Evolutionary conservation across 495 filamentous ascomycete species (phyloP).

Genomic region (Penicillium mononematosum): DNA sequence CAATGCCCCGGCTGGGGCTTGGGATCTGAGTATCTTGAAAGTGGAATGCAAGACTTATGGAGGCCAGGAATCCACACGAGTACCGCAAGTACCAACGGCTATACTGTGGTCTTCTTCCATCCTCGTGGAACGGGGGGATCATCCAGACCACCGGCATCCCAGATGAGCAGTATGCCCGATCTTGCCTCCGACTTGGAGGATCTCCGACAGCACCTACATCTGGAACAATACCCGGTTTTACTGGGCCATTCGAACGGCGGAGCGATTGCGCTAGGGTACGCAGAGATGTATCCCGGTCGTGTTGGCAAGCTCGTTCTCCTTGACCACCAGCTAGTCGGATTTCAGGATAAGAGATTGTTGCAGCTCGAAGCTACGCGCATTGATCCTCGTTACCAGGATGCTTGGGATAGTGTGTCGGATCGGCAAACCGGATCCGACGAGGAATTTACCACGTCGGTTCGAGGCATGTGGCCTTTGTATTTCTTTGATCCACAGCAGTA

Average conservation of each 20-base stretch:
- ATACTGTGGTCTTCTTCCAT: constrained; percentile 19
- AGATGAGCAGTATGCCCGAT: constrained; percentile 21
- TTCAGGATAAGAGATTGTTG: constrained; percentile 4
- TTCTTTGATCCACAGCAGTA: constrained; percentile 18
- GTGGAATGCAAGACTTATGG: constrained; percentile 14
- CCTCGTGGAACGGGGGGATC: constrained; percentile 15
- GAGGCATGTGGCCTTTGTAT: constrained; percentile 20
- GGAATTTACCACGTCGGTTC: constrained; percentile 12
- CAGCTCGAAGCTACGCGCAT: constrained; percentile 3
- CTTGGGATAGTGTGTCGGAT: constrained; percentile 11
- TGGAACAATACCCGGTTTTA: constrained; percentile 11
- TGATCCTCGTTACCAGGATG: constrained; percentile 12
- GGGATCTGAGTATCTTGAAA: constrained; percentile 22
- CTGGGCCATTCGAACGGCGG: constrained; percentile 28
- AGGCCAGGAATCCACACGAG: neutral
- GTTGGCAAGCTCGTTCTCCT: constrained; percentile 21
- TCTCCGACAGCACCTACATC: constrained; percentile 15
- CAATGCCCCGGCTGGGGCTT: constrained; percentile 26
- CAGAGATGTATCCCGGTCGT: constrained; percentile 20
- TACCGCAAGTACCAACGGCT: neutral
- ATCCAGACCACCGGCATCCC: neutral
- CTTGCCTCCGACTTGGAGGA: constrained; percentile 23
- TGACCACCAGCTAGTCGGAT: constrained; percentile 19
- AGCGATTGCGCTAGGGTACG: constrained; percentile 24
- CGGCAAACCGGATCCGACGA: constrained; percentile 8